Percentiles rank a stretch among this genome's conserved stretches.
phyloP scores from a whole-genome alignment of 306 rosid species.

The Hylodesmum podocarpum region DNA sequence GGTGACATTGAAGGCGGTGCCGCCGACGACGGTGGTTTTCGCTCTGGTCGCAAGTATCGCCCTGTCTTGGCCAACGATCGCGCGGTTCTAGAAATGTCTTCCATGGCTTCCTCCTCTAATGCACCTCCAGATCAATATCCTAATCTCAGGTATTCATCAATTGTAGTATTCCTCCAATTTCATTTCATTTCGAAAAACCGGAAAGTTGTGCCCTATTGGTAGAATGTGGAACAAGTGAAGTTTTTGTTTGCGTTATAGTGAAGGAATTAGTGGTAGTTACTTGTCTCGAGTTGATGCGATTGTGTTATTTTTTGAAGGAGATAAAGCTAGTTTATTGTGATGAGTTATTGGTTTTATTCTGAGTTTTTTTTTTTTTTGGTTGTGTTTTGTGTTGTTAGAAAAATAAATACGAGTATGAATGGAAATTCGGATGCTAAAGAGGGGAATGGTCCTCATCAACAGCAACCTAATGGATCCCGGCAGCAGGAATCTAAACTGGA shows the following conservation, averaged over 20 bases:
- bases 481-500: slow-evolving; percentile 88
- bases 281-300: not conserved
- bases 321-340: not conserved
- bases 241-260: not conserved
- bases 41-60: slow-evolving; percentile 73
- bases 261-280: not conserved
- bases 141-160: slow-evolving; percentile 57
- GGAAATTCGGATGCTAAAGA: slow-evolving; percentile 46
- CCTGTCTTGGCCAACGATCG: slow-evolving; percentile 94
- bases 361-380: not conserved
- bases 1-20: slow-evolving; percentile 77
- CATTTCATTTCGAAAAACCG: not conserved
- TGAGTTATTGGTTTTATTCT: not conserved
- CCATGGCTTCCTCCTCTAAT: slow-evolving; percentile 71
- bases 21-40: slow-evolving; percentile 60
- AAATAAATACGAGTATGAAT: slow-evolving; percentile 45
- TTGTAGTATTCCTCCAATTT: not conserved
- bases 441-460: slow-evolving; percentile 43
- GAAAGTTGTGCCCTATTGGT: not conserved
- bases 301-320: not conserved
- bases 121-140: slow-evolving; percentile 43
- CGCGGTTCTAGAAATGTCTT: slow-evolving; percentile 95
- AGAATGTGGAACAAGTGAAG: not conserved
- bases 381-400: slow-evolving; percentile 48
- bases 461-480: slow-evolving; percentile 62